Evolutionary conservation across 2,329 filamentous ascomycete genomes (phyloP).

Genomic region (Pseudogymnoascus verrucosus): DNA sequence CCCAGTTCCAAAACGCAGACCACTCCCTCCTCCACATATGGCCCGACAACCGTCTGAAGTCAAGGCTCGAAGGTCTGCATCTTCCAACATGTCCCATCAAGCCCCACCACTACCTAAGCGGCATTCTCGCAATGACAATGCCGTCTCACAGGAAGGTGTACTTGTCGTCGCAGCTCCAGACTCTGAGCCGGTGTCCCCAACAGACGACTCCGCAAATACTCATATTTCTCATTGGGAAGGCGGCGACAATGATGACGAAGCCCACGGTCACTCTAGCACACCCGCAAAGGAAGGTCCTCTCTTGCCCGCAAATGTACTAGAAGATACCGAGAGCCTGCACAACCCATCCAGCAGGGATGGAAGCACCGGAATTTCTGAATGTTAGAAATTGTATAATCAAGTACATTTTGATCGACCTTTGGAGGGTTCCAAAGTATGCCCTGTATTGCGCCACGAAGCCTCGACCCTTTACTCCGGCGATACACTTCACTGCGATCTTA

Average conservation of each 20-base stretch:
- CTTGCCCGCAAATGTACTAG: background rate
- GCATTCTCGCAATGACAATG: slow-evolving; percentile 29
- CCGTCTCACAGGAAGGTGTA: slow-evolving; percentile 32
- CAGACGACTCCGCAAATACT: slow-evolving; percentile 22
- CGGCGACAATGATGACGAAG: background rate
- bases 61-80: background rate
- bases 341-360: background rate
- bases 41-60: slow-evolving; percentile 21
- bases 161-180: slow-evolving; percentile 58
- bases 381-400: background rate
- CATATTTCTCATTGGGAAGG: background rate
- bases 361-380: background rate
- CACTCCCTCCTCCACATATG: slow-evolving; percentile 39
- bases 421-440: background rate
- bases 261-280: no score
- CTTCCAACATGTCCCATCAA: background rate
- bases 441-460: background rate
- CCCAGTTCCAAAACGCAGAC: slow-evolving; percentile 56
- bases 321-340: background rate
- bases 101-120: slow-evolving; percentile 41
- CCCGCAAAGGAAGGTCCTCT: background rate
- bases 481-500: background rate
- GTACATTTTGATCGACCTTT: background rate
- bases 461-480: background rate
- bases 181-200: slow-evolving; percentile 45